Conservation (phyloP, 805 yeast species). For the Clavispora fructus region DNA sequence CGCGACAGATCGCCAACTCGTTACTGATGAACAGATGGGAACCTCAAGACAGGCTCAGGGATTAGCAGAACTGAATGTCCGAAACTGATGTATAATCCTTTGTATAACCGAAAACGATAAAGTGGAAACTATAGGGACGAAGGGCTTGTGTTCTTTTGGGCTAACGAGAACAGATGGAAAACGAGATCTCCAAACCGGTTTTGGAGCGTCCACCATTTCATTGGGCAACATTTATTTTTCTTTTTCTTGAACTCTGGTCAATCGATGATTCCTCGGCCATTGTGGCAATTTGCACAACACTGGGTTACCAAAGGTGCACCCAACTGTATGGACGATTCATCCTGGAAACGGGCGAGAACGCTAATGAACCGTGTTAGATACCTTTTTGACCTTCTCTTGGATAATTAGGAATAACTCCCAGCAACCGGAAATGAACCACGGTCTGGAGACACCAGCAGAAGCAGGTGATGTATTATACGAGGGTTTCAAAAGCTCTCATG, state of each 20-base stretch:
- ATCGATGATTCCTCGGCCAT: background rate
- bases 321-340: too few species aligned
- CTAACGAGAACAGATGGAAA: background rate
- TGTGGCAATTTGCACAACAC: background rate
- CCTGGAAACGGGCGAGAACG: too few species aligned
- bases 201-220: background rate
- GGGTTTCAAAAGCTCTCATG: background rate
- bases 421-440: too few species aligned
- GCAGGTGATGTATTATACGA: too few species aligned
- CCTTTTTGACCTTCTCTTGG: too few species aligned
- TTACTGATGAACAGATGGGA: conserved; percentile 34
- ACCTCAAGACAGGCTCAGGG: background rate
- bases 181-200: background rate
- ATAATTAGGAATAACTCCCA: too few species aligned
- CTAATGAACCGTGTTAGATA: too few species aligned
- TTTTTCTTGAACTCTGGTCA: background rate
- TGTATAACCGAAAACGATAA: conserved; percentile 1
- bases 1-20: conserved; percentile 71
- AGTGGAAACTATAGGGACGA: background rate
- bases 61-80: conserved; percentile 1
- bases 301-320: too few species aligned
- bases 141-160: background rate
- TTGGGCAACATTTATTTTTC: background rate
- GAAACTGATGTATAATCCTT: background rate
- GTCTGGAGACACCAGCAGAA: too few species aligned